Evolutionary conservation across 257 asterid genomes (phyloP).

Genomic region (Solanum dulcamara): DNA sequence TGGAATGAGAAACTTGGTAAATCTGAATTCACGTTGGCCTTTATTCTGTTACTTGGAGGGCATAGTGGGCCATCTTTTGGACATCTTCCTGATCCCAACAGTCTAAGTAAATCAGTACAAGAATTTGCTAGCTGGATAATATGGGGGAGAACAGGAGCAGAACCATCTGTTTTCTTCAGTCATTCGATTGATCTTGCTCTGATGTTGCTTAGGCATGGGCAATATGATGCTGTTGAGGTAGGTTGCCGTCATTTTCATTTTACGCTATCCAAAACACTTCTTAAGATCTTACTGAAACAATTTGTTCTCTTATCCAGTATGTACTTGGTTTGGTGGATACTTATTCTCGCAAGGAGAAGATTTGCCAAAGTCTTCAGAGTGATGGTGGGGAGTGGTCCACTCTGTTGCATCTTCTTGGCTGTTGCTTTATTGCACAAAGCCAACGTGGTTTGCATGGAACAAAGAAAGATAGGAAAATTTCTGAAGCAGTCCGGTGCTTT

Average conservation of each 20-base stretch:
- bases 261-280: not conserved
- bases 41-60: constrained; percentile 45
- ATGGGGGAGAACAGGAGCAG: constrained; percentile 69
- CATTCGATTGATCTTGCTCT: constrained; percentile 72
- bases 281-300: constrained; percentile 18
- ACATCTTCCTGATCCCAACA: constrained; percentile 44
- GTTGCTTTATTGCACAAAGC: constrained; percentile 79
- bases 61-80: constrained; percentile 26
- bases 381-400: constrained; percentile 47
- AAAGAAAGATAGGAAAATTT: constrained; percentile 51
- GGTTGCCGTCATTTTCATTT: constrained; percentile 13
- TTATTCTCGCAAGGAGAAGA: constrained; percentile 65
- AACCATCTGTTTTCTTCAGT: constrained; percentile 69
- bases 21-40: constrained; percentile 64
- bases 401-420: constrained; percentile 82
- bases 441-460: constrained; percentile 46
- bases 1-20: constrained; percentile 80
- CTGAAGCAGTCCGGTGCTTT: constrained; percentile 81
- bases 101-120: constrained; percentile 45
- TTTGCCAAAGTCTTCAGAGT: constrained; percentile 63
- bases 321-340: constrained; percentile 71
- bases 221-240: constrained; percentile 79
- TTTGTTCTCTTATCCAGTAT: constrained; percentile 37
- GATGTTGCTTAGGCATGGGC: constrained; percentile 67
- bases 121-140: constrained; percentile 89